phyloP scores from a whole-genome alignment of 2,329 filamentous ascomycete species.

The Colletotrichum viniferum region DNA sequence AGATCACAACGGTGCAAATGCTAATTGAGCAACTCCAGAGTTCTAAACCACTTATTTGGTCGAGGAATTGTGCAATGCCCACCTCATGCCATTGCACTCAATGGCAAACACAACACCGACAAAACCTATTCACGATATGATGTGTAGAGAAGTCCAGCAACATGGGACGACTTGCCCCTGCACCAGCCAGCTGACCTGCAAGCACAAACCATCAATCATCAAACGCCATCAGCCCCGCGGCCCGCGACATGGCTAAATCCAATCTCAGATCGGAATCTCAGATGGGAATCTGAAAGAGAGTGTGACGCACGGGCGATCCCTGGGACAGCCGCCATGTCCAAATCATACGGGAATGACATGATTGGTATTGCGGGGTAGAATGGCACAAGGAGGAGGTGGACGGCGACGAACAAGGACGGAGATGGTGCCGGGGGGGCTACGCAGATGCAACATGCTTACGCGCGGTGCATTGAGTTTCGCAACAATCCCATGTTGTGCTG shows the following conservation, averaged over 20 bases:
- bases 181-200: not conserved
- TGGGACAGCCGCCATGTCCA: not conserved
- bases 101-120: not conserved
- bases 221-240: not conserved
- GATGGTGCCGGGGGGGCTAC: not conserved
- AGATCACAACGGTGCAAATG: not conserved
- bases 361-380: not conserved
- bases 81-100: accelerated
- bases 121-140: not conserved
- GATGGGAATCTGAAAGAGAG: conserved; percentile 5
- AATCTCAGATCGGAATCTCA: not conserved
- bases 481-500: not conserved
- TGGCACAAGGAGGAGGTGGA: too few relatives aligned
- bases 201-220: not conserved
- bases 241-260: not conserved
- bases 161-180: not conserved
- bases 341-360: not conserved
- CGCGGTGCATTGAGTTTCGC: not conserved
- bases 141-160: not conserved
- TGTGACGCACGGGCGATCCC: not conserved
- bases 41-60: not conserved
- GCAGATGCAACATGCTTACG: not conserved
- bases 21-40: not conserved
- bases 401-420: not conserved
- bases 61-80: not conserved